Base-by-base conservation (phyloP, 1,284 basidiomycete species). In the Trichosporon inkin region DNA sequence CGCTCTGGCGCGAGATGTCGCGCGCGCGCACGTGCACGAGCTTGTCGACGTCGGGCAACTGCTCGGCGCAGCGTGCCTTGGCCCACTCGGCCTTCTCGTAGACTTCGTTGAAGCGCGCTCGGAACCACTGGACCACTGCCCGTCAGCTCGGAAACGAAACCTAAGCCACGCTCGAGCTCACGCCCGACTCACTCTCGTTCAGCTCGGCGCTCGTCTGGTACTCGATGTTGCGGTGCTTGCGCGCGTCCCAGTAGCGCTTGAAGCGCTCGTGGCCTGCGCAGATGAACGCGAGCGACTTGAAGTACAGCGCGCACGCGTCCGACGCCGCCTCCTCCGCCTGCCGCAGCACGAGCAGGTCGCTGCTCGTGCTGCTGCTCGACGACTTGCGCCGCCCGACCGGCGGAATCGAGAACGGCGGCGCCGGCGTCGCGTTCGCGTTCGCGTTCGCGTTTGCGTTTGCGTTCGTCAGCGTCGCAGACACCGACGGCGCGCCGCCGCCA, bases 231-330 rank as follows among this genome's bases (percentile, higher is more conserved):
- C 65, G 64, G 28, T 66, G 63, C n/a, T 68, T 68, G 36, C 71
- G 69, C 10, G 69, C 67, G 32, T 79, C 72, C 78, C 81, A 82
- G 64, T 77, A 80, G 53, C 68, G 65, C 63, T 79, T 72, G 39
- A 80, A 79, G 44, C 73, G 72, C 57, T 92, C 86, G 61, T 95
- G 92, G 10, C 92, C 95, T 74, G 88, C 89, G 78, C 94, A 90
- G 60, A 93, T 85, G 76, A 98, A 97, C 0, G 87, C 85, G 83
- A 98, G 88, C 41, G 95, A 83, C 65, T 93, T 88, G 81, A 97
- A 88, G 80, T 97, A 98, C 56, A 99, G 83, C 40, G 93, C 88
- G 38, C 96, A 86, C 57, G 79, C 93, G 84, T 79, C 92, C 81
- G 81, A 88, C 81, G 84, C 85, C 36, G 88, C 86, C 0, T 82